Evolutionary conservation across 495 filamentous ascomycete species (phyloP).

Genomic region (Aspergillus steynii): DNA sequence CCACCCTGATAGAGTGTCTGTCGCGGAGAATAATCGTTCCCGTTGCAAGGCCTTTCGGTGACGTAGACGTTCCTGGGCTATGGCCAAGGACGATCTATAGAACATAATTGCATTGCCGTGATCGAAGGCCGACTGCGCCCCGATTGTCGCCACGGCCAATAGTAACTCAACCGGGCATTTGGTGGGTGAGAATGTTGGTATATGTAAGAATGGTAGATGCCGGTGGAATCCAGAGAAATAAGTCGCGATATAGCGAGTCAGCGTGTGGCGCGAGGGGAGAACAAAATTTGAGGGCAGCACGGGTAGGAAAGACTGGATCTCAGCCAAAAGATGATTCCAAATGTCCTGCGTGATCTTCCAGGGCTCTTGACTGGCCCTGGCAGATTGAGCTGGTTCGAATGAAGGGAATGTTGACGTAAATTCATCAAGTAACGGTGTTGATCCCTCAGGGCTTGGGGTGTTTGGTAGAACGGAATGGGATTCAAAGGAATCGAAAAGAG

Average conservation of each 20-base stretch:
- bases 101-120: not conserved
- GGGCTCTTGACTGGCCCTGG: not conserved
- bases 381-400: slow-evolving; percentile 3
- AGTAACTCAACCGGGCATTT: not conserved
- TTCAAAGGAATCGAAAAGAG: not conserved
- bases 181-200: slow-evolving; percentile 21
- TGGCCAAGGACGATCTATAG: not conserved
- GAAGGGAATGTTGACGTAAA: slow-evolving; percentile 16
- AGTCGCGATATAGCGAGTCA: slow-evolving; percentile 24
- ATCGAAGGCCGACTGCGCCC: not conserved
- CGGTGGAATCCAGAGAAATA: slow-evolving; percentile 26
- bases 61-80: not conserved
- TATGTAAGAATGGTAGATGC: slow-evolving; percentile 29
- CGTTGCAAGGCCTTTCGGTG: not conserved
- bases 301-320: not conserved
- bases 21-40: not conserved
- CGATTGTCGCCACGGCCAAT: not conserved
- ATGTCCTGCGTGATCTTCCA: not conserved
- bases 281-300: not conserved
- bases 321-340: not conserved
- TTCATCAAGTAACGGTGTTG: slow-evolving; percentile 18
- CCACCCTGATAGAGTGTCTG: not conserved
- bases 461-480: not conserved
- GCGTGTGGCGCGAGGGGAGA: slow-evolving; percentile 32
- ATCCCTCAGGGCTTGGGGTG: not conserved